Evolutionary conservation across 495 filamentous ascomycete genomes (phyloP).

Genomic region (Endocarpon pusillum): DNA sequence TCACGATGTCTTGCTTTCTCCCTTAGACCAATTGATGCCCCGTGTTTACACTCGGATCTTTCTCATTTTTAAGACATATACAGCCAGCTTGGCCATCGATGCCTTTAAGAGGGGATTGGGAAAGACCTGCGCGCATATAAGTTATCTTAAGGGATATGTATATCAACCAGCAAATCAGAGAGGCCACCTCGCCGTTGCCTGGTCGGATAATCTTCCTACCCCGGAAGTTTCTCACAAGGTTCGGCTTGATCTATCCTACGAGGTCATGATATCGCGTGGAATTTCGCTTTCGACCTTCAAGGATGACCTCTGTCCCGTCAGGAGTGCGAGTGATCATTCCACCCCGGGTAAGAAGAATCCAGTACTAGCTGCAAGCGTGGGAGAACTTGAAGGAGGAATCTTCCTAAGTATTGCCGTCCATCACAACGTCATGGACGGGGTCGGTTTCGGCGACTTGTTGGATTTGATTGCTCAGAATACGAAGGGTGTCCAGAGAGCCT

Average conservation of each 20-base stretch:
- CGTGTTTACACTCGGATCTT: not conserved
- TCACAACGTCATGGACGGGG: constrained; percentile 4
- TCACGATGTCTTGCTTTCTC: too few species aligned
- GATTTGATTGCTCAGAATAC: constrained; percentile 2
- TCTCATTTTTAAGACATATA: not conserved
- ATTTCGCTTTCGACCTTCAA: not conserved
- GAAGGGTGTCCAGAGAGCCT: not conserved
- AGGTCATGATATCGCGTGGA: not conserved
- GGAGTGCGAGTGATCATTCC: not conserved
- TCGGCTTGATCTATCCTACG: not conserved
- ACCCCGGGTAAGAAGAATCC: not conserved
- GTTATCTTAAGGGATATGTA: not conserved
- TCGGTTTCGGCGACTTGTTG: constrained; percentile 4
- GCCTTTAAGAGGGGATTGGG: not conserved
- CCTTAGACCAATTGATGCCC: not conserved
- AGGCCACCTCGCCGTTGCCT: not conserved
- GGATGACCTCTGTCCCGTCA: not conserved
- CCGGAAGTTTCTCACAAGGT: not conserved
- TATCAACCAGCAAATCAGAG: not conserved
- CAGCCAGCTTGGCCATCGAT: not conserved
- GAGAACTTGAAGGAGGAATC: not conserved
- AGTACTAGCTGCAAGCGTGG: not conserved
- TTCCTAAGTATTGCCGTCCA: constrained; percentile 5
- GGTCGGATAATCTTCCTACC: not conserved
- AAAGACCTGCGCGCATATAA: not conserved